Base-by-base conservation (phyloP, 805 yeast species). In the Ogataea salicorniae region DNA sequence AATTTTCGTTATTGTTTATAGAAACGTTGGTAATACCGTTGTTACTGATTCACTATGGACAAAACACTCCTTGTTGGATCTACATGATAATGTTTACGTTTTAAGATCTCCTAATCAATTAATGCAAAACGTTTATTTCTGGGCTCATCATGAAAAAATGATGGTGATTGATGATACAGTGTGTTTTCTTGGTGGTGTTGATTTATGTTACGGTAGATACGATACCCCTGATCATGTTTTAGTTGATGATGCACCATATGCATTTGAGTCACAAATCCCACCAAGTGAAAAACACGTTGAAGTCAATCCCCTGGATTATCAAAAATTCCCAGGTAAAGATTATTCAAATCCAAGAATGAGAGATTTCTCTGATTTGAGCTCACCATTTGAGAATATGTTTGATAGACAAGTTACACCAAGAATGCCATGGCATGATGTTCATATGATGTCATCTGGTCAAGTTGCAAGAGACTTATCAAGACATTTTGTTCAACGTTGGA, bases 401-500 rank as follows among this genome's bases (percentile, higher is more conserved):
- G 95, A 94, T 64, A 77, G 99, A 50, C 72, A 76, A 15, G 65
- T 65, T 17, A 76, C 79, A 18, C 98, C 99, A 2, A 79, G 99
- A 58, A 94, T 94, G 99, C 99, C 99, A 9, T 94, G 99, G 99
- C 99, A 94, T 66, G 99, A 94, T 74, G 88, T 94, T 36, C 98
- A 94, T 56, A 94, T 91, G 95, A 81, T 90, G 69, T 82, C 95
- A 1, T 80, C 91, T 2, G 99, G 99, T 14, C 95, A 91, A 59
- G 81, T 91, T 4, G 99, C 98, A 0, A 76, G 97, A 50, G 99
- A 94, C 64, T 67, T 92, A 45, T 79, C 95, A 0, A 79, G 99
- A 48, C 98, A 94, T 65, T 94, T 95, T 67, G 95, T 90, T 14
- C 99, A 94, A 70, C 79, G 99, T 58, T 94, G 99, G 99, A 94